Evolutionary conservation across 1,139 yeast genomes (phyloP).

Genomic region (Blastobotrys indianensis): DNA sequence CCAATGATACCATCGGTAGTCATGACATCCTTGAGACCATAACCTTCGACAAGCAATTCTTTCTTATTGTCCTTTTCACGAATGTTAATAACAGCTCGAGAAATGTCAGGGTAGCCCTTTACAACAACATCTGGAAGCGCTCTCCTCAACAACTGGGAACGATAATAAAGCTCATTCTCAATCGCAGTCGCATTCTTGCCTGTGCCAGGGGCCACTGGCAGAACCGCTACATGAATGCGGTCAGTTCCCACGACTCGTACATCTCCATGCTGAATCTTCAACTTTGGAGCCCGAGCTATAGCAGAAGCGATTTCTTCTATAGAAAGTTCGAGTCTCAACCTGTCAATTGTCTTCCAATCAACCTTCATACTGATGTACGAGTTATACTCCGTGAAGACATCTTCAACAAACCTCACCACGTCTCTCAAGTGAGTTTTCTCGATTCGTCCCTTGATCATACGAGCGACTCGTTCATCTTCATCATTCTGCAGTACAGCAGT

Average conservation of each 20-base stretch:
- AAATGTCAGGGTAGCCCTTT: constrained; percentile 83
- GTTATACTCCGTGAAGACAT: constrained; percentile 76
- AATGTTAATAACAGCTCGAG: constrained; percentile 95
- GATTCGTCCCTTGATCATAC: constrained; percentile 96
- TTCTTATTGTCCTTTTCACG: constrained; percentile 74
- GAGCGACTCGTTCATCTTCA: constrained; percentile 93
- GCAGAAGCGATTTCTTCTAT: constrained; percentile 85
- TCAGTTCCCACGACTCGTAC: constrained; percentile 64
- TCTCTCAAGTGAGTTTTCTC: constrained; percentile 88
- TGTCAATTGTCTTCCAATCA: constrained; percentile 80
- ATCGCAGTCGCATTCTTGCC: constrained; percentile 39
- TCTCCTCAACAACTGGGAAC: constrained; percentile 85
- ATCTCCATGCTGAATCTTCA: constrained; percentile 72
- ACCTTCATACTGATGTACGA: constrained; percentile 78
- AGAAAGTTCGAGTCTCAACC: constrained; percentile 79
- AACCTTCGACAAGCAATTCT: constrained; percentile 94
- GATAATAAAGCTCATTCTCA: constrained; percentile 65
- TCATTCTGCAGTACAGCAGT: constrained; percentile 91
- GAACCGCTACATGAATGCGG: constrained; percentile 70
- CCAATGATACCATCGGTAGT: constrained; percentile 96
- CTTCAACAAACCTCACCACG: constrained; percentile 84
- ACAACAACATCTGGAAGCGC: constrained; percentile 82
- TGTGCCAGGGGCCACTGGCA: constrained; percentile 46
- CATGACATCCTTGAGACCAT: constrained; percentile 94
- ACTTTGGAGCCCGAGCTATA: constrained; percentile 75